phyloP scores from a whole-genome alignment of 2,329 filamentous ascomycete species.

The Calonectria pteridis region DNA sequence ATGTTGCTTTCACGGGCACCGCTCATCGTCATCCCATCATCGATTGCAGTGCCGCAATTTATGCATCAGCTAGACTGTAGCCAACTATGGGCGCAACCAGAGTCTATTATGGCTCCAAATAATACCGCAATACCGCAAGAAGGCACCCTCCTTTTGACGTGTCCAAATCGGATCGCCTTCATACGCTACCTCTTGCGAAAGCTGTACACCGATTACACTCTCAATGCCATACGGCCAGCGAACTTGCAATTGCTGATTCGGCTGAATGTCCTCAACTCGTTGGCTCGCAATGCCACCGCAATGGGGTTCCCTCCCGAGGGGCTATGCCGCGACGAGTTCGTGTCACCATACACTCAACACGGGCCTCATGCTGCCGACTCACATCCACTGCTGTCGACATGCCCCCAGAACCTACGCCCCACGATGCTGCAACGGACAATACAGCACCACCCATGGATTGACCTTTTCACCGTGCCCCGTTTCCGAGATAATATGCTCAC shows the following conservation, averaged over 20 bases:
- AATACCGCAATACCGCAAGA: background rate
- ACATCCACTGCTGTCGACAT: background rate
- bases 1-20: background rate
- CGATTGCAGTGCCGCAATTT: too few relatives aligned
- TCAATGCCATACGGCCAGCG: background rate
- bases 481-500: background rate
- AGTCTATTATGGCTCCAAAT: background rate
- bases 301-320: constrained; percentile 1
- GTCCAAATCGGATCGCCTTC: background rate
- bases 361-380: background rate
- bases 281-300: constrained; percentile 6
- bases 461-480: background rate
- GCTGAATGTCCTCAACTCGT: constrained; percentile 15
- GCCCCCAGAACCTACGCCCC: background rate
- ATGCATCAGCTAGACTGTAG: background rate
- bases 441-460: background rate
- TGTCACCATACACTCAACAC: constrained; percentile 16
- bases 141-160: background rate
- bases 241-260: constrained; percentile 14
- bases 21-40: background rate
- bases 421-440: background rate
- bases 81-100: background rate
- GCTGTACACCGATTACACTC: constrained; percentile 13
- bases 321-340: constrained; percentile 19
- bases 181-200: background rate